Evolutionary conservation across 2,329 filamentous ascomycete species (phyloP).

Genomic region (Tolypocladium nubicola): DNA sequence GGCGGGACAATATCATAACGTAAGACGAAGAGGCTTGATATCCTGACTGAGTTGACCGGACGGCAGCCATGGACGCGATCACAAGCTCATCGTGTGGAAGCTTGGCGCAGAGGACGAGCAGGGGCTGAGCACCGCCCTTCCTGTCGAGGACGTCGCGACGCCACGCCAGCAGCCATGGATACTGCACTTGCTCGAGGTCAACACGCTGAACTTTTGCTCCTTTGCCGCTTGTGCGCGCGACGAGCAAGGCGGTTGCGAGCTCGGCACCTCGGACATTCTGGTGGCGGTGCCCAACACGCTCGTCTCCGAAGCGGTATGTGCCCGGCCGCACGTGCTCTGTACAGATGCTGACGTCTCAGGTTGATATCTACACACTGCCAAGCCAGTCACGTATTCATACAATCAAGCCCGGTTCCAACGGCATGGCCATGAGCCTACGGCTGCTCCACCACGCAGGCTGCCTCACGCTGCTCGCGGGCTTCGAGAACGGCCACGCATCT

Average conservation of each 20-base stretch:
- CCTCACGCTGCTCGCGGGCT: slow-evolving; percentile 62
- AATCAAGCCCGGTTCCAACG: slow-evolving; percentile 39
- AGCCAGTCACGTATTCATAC: slow-evolving; percentile 58
- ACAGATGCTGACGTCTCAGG: slow-evolving; percentile 23
- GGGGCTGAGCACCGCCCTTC: slow-evolving; percentile 55
- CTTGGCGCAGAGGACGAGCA: slow-evolving; percentile 50
- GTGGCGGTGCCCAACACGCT: slow-evolving; percentile 75
- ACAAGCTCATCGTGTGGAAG: slow-evolving; percentile 79
- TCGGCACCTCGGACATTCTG: slow-evolving; percentile 36
- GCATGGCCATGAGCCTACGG: slow-evolving; percentile 82
- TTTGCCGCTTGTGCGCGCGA: slow-evolving; percentile 52
- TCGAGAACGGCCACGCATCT: slow-evolving; percentile 72
- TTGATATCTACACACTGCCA: slow-evolving; percentile 80
- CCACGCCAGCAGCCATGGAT: slow-evolving; percentile 64
- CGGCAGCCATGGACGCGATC: slow-evolving; percentile 79
- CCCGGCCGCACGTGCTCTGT: neutral
- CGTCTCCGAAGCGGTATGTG: slow-evolving; percentile 55
- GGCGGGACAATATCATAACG: slow-evolving; percentile 68
- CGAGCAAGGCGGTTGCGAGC: slow-evolving; percentile 8
- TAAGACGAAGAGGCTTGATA: slow-evolving; percentile 33
- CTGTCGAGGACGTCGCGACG: slow-evolving; percentile 49
- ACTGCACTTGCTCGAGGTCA: slow-evolving; percentile 73
- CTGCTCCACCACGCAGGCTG: slow-evolving; percentile 40
- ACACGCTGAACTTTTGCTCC: slow-evolving; percentile 90
- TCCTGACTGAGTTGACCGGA: neutral